Evolutionary conservation across 1,284 basidiomycete genomes (phyloP).

Genomic region (Lentinula novae-zelandiae): DNA sequence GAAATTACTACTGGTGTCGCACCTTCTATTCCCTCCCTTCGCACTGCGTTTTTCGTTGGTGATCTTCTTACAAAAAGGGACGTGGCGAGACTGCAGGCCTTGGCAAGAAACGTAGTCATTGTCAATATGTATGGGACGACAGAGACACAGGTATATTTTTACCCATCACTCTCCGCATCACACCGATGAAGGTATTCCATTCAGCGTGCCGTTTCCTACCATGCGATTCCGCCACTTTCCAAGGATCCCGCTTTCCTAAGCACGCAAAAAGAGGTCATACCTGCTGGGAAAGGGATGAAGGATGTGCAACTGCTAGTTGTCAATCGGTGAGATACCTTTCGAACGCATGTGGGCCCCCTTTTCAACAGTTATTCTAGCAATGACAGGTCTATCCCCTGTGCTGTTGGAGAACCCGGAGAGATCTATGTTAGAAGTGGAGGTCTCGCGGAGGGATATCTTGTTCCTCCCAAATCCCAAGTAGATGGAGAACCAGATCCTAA

Average conservation of each 20-base stretch:
- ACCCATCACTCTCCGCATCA: not conserved
- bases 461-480: slow-evolving; percentile 71
- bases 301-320: slow-evolving; percentile 98
- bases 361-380: slow-evolving; percentile 31
- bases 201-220: slow-evolving; percentile 92
- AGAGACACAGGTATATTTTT: slow-evolving; percentile 70
- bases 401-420: slow-evolving; percentile 96
- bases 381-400: slow-evolving; percentile 85
- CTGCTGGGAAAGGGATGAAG: slow-evolving; percentile 96
- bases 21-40: slow-evolving; percentile 77
- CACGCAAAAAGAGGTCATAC: slow-evolving; percentile 98
- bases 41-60: slow-evolving; percentile 98
- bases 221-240: slow-evolving; percentile 85
- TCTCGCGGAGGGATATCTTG: slow-evolving; percentile 93
- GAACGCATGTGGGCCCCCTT: not conserved
- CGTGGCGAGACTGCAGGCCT: slow-evolving; percentile 90
- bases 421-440: slow-evolving; percentile 98
- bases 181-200: not conserved
- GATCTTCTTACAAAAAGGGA: slow-evolving; percentile 99
- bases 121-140: slow-evolving; percentile 99
- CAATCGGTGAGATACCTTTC: slow-evolving; percentile 52
- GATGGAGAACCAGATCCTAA: slow-evolving; percentile 3
- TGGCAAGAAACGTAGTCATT: slow-evolving; percentile 91
- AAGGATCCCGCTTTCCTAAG: slow-evolving; percentile 88
- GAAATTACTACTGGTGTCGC: slow-evolving; percentile 65